Percentiles rank a stretch among this genome's conserved stretches.
These are phyloP conservation scores for Paramicrosporidium saccamoebae DNA, from an alignment of 371 early-diverging fungal genomes.

Conservation along the genomic window DNA sequence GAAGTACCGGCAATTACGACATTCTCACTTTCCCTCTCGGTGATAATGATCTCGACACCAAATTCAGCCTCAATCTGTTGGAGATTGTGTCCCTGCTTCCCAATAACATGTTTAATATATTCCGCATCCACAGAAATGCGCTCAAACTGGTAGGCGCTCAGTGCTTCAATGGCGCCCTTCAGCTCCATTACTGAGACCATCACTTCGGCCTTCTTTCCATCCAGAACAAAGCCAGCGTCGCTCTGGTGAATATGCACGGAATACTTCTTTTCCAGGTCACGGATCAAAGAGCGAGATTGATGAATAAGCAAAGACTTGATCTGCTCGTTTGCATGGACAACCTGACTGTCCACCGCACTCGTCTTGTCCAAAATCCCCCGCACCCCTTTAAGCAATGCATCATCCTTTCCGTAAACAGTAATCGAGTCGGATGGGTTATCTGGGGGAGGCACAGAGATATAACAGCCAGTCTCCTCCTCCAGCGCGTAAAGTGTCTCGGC, in stretches of 20 bases:
- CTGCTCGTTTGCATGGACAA: conserved; percentile 11
- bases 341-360: conserved; percentile 13
- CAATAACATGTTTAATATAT: too few species aligned
- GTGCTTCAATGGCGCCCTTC: too few species aligned
- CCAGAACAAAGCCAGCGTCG: too few species aligned
- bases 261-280: too few species aligned
- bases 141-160: too few species aligned
- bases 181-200: too few species aligned
- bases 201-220: too few species aligned
- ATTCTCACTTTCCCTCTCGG: conserved; percentile 6
- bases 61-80: conserved; percentile 22
- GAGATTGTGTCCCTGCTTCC: too few species aligned
- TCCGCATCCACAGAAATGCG: too few species aligned
- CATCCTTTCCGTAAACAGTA: conserved; percentile 38
- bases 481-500: conserved; percentile 40
- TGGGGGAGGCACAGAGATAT: conserved; percentile 29
- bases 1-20: conserved; percentile 24
- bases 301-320: not conserved
- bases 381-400: conserved; percentile 20
- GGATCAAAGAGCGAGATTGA: too few species aligned
- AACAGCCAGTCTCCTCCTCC: conserved; percentile 38
- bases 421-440: conserved; percentile 31
- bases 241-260: too few species aligned
- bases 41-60: conserved; percentile 14
- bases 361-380: conserved; percentile 40